Conservation (phyloP, 441 rosid species). For the Bruguiera hainesii region DNA sequence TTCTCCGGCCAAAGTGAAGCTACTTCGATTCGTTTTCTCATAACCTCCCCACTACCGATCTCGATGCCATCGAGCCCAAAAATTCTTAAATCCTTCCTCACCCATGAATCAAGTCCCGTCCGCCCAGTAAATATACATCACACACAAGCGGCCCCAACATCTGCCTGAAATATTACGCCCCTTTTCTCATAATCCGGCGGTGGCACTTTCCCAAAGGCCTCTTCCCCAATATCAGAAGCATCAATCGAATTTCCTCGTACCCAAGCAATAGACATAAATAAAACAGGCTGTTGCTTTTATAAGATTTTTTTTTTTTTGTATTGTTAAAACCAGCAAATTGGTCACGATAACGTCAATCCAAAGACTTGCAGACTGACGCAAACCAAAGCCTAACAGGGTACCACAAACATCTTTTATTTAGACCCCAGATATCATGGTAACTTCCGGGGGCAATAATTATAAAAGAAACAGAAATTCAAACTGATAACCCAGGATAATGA, state of each 20-base stretch:
- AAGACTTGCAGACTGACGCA: no score
- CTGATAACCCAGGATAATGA: neutral
- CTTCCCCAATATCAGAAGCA: conserved; percentile 46
- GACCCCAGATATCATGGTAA: neutral
- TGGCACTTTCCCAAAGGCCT: conserved; percentile 32
- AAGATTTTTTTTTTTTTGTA: no score
- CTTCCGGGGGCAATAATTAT: neutral
- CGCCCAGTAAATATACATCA: conserved; percentile 26
- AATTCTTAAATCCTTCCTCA: conserved; percentile 53
- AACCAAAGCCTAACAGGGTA: no score
- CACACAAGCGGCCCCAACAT: conserved; percentile 47
- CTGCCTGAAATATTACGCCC: conserved; percentile 38
- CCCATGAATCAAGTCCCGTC: conserved; percentile 43
- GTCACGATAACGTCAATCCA: no score
- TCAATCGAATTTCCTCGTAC: conserved; percentile 25
- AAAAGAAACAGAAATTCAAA: neutral
- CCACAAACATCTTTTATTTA: neutral
- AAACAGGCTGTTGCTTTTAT: no score
- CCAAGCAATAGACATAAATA: no score
- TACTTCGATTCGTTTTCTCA: no score
- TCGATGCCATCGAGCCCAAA: conserved; percentile 33
- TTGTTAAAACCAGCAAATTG: no score
- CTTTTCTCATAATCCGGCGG: conserved; percentile 31
- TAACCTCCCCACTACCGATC: no score
- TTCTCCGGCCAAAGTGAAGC: no score